phyloP scores from a whole-genome alignment of 805 yeast species.

The Monosporozyma aerobia region DNA sequence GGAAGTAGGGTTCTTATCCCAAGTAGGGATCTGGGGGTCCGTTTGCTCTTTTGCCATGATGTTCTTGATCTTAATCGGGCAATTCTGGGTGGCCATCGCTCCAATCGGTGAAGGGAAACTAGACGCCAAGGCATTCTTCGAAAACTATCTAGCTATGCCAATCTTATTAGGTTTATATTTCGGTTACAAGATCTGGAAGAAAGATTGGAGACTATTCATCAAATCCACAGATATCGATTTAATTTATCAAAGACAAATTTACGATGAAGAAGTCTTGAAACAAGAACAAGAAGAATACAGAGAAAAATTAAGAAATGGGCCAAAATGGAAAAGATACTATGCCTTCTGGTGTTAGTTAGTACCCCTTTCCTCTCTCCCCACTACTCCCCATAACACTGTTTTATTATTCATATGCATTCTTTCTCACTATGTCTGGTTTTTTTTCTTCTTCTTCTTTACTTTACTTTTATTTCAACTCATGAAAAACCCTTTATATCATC shows the following conservation, averaged over 20 bases:
- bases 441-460: not conserved
- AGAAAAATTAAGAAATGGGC: constrained; percentile 24
- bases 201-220: constrained; percentile 33
- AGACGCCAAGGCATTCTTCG: constrained; percentile 37
- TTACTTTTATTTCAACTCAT: no score
- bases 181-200: constrained; percentile 40
- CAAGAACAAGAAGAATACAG: constrained; percentile 28
- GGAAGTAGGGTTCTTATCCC: constrained; percentile 47
- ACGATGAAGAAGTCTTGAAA: constrained; percentile 26
- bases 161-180: constrained; percentile 36
- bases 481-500: not conserved
- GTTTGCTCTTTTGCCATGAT: constrained; percentile 42
- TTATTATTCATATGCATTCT: constrained; percentile 1
- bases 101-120: constrained; percentile 36
- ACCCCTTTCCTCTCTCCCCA: no score
- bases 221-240: constrained; percentile 27
- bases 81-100: constrained; percentile 57
- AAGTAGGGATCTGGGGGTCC: constrained; percentile 46
- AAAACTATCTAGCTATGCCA: constrained; percentile 39
- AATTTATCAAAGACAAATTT: constrained; percentile 24
- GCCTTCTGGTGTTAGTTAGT: constrained; percentile 27
- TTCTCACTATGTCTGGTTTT: not conserved
- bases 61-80: constrained; percentile 44
- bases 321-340: constrained; percentile 19
- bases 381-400: no score